Base-by-base conservation (phyloP, 176 grass and related monocot species). In the Dendrocalamus sinicus region DNA sequence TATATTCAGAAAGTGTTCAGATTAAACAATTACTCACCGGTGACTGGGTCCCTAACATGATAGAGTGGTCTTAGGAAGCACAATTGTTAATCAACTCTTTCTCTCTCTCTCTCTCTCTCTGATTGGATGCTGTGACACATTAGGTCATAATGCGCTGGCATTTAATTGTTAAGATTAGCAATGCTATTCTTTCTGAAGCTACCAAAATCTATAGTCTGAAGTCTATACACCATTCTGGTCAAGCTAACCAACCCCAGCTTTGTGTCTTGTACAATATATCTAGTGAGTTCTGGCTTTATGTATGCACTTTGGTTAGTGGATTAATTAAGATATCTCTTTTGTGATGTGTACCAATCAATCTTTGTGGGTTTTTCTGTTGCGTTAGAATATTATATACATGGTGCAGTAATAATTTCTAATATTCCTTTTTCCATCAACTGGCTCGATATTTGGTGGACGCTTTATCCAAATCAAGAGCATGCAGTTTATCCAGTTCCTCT, bases 271-370 rank as follows among this genome's bases (percentile, higher is more conserved):
- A 30, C 8, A n/a, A 12, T 41, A 64, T 52, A 62, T 71, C 46
- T 77, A 30, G 45, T 8, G 5, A 55, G 22, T 55, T 72, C 23
- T 44, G 24, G 47, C 6, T 41, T 65, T 37, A 13, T 67, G 10
- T 65, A 67, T 67, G 23, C 3, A 52, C 8, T 80, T 80, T 51
- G 24, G 61, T 12, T 51, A 80, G 41, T 80, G 77, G 61, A 20
- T 80, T 80, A 51, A 32, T 50, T 46, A 80, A 26, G 22, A 37
- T 19, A n/a, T 20, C 32, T 54, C 35, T 77, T 54, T 59, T 60
- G 37, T 77, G 75, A 43, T 54, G 7, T 60, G 11, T 39, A 77
- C 13, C 20, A 57, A 39, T 44, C 52, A 77, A 37, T 59, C 7
- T 76, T 22, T 77, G 4, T 77, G 20, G 32, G 35, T 12, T 39